Base-by-base conservation (phyloP, 2,329 filamentous ascomycete genomes). In the Dothiorella sarmentorum region DNA sequence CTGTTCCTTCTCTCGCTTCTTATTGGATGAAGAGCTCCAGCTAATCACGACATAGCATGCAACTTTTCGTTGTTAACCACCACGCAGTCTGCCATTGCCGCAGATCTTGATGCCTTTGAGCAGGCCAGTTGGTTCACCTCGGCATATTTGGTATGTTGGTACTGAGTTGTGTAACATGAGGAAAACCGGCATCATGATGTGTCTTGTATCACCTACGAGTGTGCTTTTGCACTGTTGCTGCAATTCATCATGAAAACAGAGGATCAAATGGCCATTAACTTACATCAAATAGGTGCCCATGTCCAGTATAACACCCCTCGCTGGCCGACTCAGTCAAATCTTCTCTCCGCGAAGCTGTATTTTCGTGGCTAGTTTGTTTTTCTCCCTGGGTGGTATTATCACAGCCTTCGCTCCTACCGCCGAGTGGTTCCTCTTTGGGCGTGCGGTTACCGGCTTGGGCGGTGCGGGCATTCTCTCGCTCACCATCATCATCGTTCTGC, bases 31-130 rank as follows among this genome's bases (percentile, higher is more conserved):
- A 17, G 35, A 44, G n/a, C 40, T 35, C 2, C 40, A 40, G n/a
- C 37, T 60, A 45, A 57, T 56, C 22, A 26, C 43, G 44, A 52
- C 45, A 47, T 35, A 80, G 80, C 81, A 15, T 80, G 82, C 62
- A 94, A 94, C 67, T 90, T 92, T 74, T 90, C 86, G 11, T 85
- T 90, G 64, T 86, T 95, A 68, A 89, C 89, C 5, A 92, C 91
- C 58, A 89, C 88, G 1, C 90, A 94, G 73, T 89, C 86, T 7
- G 79, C 80, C 51, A 90, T 95, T 63, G 89, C 90, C 2, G 82
- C 81, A 7, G 89, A 93, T 63, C 78, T 95, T 2, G 80, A 89
- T 71, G 84, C 88, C 1, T 91, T 90, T 66, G 84, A 86, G 58
- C 77, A 85, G 58, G 85, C 85, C 33, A 88, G 85, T 71, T 95